These are phyloP conservation scores for Penicillium sp. DNA, from an alignment of 2,329 filamentous ascomycete genomes.

Conservation along the genomic window DNA sequence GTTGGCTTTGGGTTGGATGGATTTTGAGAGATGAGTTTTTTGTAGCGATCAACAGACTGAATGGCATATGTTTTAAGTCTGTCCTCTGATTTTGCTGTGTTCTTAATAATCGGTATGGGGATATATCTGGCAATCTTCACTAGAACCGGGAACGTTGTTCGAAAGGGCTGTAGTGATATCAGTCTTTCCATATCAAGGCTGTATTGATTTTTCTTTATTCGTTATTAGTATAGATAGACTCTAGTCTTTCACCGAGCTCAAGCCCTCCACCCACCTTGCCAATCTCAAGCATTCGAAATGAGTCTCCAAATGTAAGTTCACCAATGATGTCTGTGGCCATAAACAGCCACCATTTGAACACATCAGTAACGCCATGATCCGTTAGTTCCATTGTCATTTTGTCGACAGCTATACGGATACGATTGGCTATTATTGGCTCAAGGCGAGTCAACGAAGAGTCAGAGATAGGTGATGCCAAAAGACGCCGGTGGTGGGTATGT, in stretches of 20 bases:
- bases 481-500: constrained; percentile 43
- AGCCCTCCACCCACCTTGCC: constrained; percentile 41
- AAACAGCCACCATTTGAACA: constrained; percentile 56
- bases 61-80: constrained; percentile 25
- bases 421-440: constrained; percentile 43
- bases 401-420: constrained; percentile 42
- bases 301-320: constrained; percentile 56
- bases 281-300: constrained; percentile 52
- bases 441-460: constrained; percentile 26
- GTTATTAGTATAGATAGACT: background rate
- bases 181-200: constrained; percentile 37
- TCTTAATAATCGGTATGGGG: constrained; percentile 25
- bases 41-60: constrained; percentile 28
- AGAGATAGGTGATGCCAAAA: constrained; percentile 39
- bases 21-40: constrained; percentile 15
- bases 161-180: constrained; percentile 17
- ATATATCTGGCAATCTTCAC: constrained; percentile 20
- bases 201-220: constrained; percentile 44
- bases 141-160: constrained; percentile 26
- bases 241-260: background rate
- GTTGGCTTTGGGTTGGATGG: constrained; percentile 22
- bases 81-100: constrained; percentile 16
- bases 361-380: constrained; percentile 40
- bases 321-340: constrained; percentile 56
- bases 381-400: constrained; percentile 49